These are phyloP conservation scores for Neurospora sublineolata DNA, from an alignment of 495 filamentous ascomycete genomes.

Conservation along the genomic window DNA sequence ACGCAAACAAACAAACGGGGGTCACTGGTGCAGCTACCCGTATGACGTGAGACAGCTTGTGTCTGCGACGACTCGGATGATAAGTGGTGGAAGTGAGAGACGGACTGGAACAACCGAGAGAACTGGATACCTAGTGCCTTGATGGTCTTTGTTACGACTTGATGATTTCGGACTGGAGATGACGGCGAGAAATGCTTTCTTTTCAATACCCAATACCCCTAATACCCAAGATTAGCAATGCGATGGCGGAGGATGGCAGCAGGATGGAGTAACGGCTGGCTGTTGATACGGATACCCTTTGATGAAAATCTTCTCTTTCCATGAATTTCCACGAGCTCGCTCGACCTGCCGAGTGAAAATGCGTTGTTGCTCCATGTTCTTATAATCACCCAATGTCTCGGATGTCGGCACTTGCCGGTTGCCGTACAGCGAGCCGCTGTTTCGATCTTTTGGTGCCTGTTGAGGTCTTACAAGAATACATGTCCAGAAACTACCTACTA, in stretches of 20 bases:
- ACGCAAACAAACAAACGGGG: not conserved
- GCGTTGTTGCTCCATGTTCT: too few species aligned
- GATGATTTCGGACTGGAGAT: not conserved
- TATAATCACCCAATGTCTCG: too few species aligned
- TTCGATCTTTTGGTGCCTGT: too few species aligned
- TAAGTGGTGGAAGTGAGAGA: not conserved
- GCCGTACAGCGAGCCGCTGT: too few species aligned
- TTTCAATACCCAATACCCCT: not conserved
- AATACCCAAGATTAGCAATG: not conserved
- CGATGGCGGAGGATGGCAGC: not conserved
- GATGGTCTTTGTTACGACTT: not conserved
- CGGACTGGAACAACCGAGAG: not conserved
- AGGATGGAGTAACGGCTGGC: not conserved
- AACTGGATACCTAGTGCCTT: not conserved
- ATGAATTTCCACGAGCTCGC: not conserved
- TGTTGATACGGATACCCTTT: not conserved
- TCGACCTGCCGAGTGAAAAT: too few species aligned
- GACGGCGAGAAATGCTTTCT: not conserved
- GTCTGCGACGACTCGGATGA: not conserved
- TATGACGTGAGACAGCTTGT: not conserved
- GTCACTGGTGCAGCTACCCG: not conserved
- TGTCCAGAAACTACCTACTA: too few species aligned
- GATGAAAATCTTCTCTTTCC: not conserved
- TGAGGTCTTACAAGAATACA: too few species aligned
- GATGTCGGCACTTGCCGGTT: too few species aligned